A percentile compares a stretch with the other conserved stretches of the same genome.
Conservation (phyloP, 768 basidiomycete genomes). For the Roridomyces roridus region DNA sequence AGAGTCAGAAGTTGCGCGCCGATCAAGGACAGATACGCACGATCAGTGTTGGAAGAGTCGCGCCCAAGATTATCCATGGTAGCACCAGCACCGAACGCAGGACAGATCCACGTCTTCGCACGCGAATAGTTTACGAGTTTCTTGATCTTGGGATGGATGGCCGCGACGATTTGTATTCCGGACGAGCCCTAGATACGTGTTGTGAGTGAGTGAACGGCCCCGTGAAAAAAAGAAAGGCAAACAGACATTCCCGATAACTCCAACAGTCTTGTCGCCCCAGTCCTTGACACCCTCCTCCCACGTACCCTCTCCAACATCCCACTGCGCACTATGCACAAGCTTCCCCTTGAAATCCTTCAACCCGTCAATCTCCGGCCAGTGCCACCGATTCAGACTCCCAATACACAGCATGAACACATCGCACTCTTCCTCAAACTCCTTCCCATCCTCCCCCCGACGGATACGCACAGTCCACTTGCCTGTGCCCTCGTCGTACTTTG, state of each 20-base stretch:
- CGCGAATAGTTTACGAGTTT: conserved; percentile 61
- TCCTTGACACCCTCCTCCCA: conserved; percentile 53
- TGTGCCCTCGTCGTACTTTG: conserved; percentile 39
- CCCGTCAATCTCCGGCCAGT: conserved; percentile 71
- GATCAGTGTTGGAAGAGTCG: background rate
- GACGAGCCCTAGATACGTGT: conserved; percentile 53
- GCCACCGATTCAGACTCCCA: conserved; percentile 61
- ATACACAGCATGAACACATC: conserved; percentile 63
- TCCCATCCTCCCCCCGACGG: conserved; percentile 38
- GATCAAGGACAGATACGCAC: background rate
- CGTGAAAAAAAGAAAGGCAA: too few species aligned
- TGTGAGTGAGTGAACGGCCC: too few species aligned
- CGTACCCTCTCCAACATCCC: conserved; percentile 48
- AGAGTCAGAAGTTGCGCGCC: too few species aligned
- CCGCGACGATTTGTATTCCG: conserved; percentile 64
- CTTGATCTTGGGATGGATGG: conserved; percentile 59
- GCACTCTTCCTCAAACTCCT: conserved; percentile 56
- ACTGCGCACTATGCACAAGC: conserved; percentile 66
- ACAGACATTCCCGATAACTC: conserved; percentile 51
- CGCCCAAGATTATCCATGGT: background rate
- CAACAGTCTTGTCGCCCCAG: conserved; percentile 61
- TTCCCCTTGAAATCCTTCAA: conserved; percentile 61
- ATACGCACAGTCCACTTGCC: conserved; percentile 65
- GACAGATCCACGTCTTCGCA: conserved; percentile 61
- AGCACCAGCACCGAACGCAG: conserved; percentile 36